Percentiles rank a stretch among this genome's conserved stretches.
Conservation (phyloP, 352 stramenopile genomes). For the Phytopythium mirpurense region DNA sequence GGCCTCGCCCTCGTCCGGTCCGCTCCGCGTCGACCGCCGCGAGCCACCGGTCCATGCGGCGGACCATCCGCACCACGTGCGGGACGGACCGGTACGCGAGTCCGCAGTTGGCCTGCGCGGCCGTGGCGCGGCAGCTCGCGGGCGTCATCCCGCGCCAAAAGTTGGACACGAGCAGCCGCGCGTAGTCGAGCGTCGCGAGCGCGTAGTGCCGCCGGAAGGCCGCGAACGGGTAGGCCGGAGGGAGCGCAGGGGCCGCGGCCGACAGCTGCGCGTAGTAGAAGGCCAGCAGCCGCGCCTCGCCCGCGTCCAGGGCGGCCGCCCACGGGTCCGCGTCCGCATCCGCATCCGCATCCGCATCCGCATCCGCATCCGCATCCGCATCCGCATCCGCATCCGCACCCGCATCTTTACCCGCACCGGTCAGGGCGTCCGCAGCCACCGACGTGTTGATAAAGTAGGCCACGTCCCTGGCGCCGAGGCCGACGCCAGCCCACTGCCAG, state of each 20-base stretch:
- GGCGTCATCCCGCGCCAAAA: constrained; percentile 60
- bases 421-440: constrained; percentile 40
- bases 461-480: constrained; percentile 57
- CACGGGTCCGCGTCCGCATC: neutral
- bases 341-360: neutral
- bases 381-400: constrained; percentile 14
- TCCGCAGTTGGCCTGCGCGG: constrained; percentile 52
- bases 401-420: neutral
- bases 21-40: constrained; percentile 29
- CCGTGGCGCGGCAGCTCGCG: constrained; percentile 29
- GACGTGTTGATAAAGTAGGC: constrained; percentile 70
- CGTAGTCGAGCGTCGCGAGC: constrained; percentile 63
- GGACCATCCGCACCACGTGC: constrained; percentile 54
- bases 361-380: constrained; percentile 11
- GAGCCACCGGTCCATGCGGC: constrained; percentile 36
- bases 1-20: neutral
- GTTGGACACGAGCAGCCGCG: constrained; percentile 48
- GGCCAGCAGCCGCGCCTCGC: constrained; percentile 31
- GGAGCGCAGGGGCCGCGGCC: neutral
- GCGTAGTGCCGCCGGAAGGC: constrained; percentile 53
- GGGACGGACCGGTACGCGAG: constrained; percentile 64
- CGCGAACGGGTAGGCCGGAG: constrained; percentile 31
- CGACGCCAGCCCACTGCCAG: constrained; percentile 66
- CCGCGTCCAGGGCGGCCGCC: constrained; percentile 8
- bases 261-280: constrained; percentile 43